Percentiles rank a stretch among this genome's conserved stretches.
Evolutionary conservation across 202 grass and related monocot genomes (phyloP).

Genomic region (Zoysia matrella): DNA sequence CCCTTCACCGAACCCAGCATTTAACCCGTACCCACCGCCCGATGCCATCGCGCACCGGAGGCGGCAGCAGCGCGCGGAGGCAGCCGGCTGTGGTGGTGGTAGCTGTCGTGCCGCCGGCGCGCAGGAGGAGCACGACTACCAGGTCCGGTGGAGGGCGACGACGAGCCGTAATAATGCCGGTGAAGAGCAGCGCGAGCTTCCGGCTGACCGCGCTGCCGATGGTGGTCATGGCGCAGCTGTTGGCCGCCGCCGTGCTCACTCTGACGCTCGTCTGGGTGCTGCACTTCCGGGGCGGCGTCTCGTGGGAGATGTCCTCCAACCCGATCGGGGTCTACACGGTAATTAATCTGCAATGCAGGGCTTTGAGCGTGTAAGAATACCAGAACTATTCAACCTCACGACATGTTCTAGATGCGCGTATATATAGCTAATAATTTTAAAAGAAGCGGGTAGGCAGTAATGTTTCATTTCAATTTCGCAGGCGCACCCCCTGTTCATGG

Average conservation of each 20-base stretch:
- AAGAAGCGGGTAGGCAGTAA: too few species aligned
- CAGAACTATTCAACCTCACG: too few species aligned
- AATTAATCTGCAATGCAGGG: background rate
- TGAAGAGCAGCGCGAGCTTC: constrained; percentile 56
- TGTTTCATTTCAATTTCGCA: background rate
- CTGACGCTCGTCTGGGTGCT: constrained; percentile 62
- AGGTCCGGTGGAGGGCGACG: background rate
- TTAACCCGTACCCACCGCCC: background rate
- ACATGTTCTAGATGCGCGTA: too few species aligned
- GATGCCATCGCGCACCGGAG: constrained; percentile 19
- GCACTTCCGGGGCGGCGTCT: constrained; percentile 46
- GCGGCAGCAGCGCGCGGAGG: background rate
- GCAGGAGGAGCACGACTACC: background rate
- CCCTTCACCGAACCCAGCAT: background rate
- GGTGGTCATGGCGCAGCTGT: constrained; percentile 41
- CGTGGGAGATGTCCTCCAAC: background rate
- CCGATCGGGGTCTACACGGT: constrained; percentile 34
- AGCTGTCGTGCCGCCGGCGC: background rate
- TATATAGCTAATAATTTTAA: too few species aligned
- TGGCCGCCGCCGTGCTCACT: constrained; percentile 42
- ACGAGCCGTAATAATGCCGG: constrained; percentile 35
- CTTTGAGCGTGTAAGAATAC: too few species aligned
- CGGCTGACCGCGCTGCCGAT: constrained; percentile 38
- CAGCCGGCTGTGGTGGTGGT: constrained; percentile 32
- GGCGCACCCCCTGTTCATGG: constrained; percentile 67